phyloP scores from a whole-genome alignment of 495 filamentous ascomycete genomes.

The Xylaria flabelliformis region DNA sequence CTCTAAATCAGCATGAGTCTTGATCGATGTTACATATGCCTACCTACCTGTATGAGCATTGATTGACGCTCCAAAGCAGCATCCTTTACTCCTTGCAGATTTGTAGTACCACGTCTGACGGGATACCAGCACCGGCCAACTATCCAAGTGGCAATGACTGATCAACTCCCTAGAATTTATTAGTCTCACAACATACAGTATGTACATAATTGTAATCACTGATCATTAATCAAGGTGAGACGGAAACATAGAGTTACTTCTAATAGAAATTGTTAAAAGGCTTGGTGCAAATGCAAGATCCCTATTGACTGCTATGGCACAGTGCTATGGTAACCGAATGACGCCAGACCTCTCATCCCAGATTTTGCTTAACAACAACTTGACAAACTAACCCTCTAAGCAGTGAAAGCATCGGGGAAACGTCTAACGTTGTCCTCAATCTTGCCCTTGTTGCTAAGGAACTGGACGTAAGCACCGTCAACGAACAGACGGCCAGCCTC shows the following conservation, averaged over 20 bases:
- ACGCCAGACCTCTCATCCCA: slow-evolving; percentile 45
- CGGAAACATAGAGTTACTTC: neutral
- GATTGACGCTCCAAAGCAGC: neutral
- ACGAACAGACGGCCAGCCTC: slow-evolving; percentile 86
- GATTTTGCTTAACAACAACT: slow-evolving; percentile 43
- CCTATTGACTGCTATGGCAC: slow-evolving; percentile 45
- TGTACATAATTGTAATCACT: too few species aligned
- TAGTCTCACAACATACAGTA: neutral
- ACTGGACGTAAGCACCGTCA: slow-evolving; percentile 99
- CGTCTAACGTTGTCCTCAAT: slow-evolving; percentile 85
- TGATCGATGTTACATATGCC: neutral
- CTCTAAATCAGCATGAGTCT: neutral
- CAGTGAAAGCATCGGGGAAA: slow-evolving; percentile 89
- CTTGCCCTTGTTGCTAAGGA: slow-evolving; percentile 88
- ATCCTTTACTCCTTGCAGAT: neutral
- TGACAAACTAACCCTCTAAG: slow-evolving; percentile 39
- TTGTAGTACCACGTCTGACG: neutral
- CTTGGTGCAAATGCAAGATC: slow-evolving; percentile 44
- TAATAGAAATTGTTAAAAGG: slow-evolving; percentile 1
- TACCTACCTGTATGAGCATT: neutral
- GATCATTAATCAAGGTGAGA: neutral
- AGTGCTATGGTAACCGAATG: slow-evolving; percentile 47
- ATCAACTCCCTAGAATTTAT: neutral
- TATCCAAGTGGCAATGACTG: neutral
- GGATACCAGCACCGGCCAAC: neutral